phyloP scores from a whole-genome alignment of 2,329 filamentous ascomycete species.

The Fusarium liriodendri region DNA sequence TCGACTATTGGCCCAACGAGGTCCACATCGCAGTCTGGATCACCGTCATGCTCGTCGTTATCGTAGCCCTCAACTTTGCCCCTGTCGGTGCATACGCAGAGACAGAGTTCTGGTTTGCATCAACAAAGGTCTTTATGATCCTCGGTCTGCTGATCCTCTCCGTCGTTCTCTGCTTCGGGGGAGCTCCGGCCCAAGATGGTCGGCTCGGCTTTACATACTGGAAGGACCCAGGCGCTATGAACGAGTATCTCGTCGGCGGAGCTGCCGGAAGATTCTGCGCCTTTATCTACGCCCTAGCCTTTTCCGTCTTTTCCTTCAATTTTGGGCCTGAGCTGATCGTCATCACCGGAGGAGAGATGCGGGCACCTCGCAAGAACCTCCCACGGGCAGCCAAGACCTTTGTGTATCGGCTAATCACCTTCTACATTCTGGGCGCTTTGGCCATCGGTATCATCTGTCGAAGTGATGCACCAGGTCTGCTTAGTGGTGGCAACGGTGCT shows the following conservation, averaged over 20 bases:
- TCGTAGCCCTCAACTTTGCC: not conserved
- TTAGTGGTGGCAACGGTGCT: not conserved
- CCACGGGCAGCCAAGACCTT: not conserved
- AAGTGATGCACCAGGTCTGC: not conserved
- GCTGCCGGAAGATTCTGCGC: not conserved
- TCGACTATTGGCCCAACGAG: not conserved
- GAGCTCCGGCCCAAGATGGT: not conserved
- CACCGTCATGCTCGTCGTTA: not conserved
- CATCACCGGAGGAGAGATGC: conserved; percentile 51
- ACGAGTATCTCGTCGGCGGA: not conserved
- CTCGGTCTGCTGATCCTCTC: not conserved
- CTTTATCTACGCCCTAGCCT: conserved; percentile 59
- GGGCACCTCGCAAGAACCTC: conserved; percentile 48
- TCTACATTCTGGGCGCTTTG: not conserved
- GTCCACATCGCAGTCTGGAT: not conserved
- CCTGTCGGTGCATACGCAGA: not conserved
- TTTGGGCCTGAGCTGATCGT: conserved; percentile 39
- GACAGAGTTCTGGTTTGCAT: not conserved
- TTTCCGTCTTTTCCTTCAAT: conserved; percentile 56
- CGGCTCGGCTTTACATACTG: not conserved
- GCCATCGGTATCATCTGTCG: not conserved
- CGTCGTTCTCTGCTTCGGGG: not conserved
- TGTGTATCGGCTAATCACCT: not conserved
- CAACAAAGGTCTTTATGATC: not conserved
- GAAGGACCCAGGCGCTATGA: not conserved